Evolutionary conservation across 2,329 filamentous ascomycete genomes (phyloP).

Genomic region (Coleophoma crateriformis): DNA sequence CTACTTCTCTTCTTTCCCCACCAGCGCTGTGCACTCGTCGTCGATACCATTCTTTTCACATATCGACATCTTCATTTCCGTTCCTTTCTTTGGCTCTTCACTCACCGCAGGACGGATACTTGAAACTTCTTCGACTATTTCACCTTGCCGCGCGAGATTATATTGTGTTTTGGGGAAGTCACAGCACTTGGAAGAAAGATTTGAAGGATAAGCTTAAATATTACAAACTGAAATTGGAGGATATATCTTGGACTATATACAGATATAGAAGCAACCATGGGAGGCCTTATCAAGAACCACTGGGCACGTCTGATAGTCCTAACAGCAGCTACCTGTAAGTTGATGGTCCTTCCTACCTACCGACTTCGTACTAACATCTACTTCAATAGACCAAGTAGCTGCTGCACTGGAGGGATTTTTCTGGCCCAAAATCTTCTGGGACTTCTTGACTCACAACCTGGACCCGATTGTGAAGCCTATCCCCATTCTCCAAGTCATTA

Average conservation of each 20-base stretch:
- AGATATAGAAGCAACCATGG: constrained; percentile 64
- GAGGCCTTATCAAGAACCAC: constrained; percentile 98
- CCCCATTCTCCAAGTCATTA: constrained; percentile 86
- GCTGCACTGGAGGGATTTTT: constrained; percentile 85
- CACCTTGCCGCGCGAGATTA: constrained; percentile 11
- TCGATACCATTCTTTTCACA: constrained; percentile 47
- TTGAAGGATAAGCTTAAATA: constrained; percentile 4
- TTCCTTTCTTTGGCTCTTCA: constrained; percentile 23
- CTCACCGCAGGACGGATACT: constrained; percentile 47
- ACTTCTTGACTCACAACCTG: constrained; percentile 88
- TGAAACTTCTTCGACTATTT: constrained; percentile 11
- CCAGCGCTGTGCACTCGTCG: constrained; percentile 43
- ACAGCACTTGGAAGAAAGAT: constrained; percentile 11
- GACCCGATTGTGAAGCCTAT: constrained; percentile 80
- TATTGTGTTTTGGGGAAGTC: neutral
- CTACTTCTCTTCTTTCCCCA: constrained; percentile 3
- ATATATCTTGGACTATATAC: constrained; percentile 13
- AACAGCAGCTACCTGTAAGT: constrained; percentile 60
- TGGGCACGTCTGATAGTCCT: constrained; percentile 93
- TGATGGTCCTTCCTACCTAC: constrained; percentile 8
- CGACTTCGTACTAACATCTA: constrained; percentile 1
- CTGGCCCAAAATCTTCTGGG: constrained; percentile 99
- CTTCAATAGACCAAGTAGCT: constrained; percentile 70
- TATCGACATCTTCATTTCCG: constrained; percentile 28
- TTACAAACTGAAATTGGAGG: neutral